Base-by-base conservation (phyloP, 2,329 filamentous ascomycete genomes). In the Cercospora beticola region DNA sequence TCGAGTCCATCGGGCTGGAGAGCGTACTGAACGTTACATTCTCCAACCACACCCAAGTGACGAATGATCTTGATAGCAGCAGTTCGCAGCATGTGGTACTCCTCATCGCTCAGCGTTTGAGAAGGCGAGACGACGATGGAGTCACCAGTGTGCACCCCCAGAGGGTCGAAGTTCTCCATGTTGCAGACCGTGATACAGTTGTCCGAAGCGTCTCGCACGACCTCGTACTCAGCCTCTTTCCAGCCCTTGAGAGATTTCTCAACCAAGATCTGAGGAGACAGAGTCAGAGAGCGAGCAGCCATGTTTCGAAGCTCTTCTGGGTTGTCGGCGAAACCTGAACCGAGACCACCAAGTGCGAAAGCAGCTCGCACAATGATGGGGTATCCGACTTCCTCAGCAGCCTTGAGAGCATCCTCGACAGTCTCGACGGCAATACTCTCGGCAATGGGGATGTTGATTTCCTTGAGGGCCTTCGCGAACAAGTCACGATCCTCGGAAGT, bases 161-260 rank as follows among this genome's bases (percentile, higher is more conserved):
- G 88, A 73, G 95, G 95, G 78, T 98, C 95, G 77, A 98, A 98
- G 86, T 98, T 98, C 82, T 97, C 93, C 92, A 96, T 96, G 84
- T 96, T 98, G 86, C 94, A 98, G 75, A 98, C 94, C 3, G 94
- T 98, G 78, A 98, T 98, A 81, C 95, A 98, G 87, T 99, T 99
- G 87, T 98, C 96, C 81, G 92, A 90, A 64, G 93, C 94, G 81
- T 99, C 95, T 76, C 95, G 92, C 71, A 98, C 95, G 67, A 98
- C 95, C 82, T 98, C 95, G 78, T 98, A 99, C 82, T 99, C 95
- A 62, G 97, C 91, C 82, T 99, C 95, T 83, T 99, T 99, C 95
- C 95, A 99, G 81, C 95, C 95, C 86, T 97, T 98, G 75, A 99
- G 89, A 63, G 93, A 97, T 84, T 98, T 98, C 86, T 99, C 95